Evolutionary conservation across 306 rosid species (phyloP).

Genomic region (Urtica urens): DNA sequence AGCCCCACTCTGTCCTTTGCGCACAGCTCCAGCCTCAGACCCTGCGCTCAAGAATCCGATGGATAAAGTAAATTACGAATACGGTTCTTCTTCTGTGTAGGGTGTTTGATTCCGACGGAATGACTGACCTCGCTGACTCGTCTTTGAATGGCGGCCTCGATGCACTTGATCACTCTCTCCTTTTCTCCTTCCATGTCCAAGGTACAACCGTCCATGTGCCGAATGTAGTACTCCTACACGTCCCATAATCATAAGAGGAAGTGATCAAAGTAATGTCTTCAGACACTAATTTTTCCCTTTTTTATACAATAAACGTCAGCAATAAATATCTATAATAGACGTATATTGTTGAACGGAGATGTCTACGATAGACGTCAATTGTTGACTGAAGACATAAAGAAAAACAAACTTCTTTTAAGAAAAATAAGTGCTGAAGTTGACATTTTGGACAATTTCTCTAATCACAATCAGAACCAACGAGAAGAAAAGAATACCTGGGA

Average conservation of each 20-base stretch:
- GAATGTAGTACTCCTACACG: conserved; percentile 68
- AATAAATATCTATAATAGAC: too few relatives aligned
- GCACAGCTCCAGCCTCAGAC: conserved; percentile 64
- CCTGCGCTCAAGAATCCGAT: conserved; percentile 22
- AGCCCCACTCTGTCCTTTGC: conserved; percentile 71
- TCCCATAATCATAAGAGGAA: too few relatives aligned
- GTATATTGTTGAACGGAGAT: too few relatives aligned
- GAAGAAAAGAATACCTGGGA: conserved; percentile 75
- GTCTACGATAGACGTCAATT: too few relatives aligned
- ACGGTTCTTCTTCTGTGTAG: neutral
- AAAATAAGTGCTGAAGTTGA: too few relatives aligned
- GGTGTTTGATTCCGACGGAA: neutral
- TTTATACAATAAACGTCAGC: too few relatives aligned
- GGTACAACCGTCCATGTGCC: conserved; percentile 85
- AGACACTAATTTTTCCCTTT: too few relatives aligned
- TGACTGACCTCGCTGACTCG: conserved; percentile 73
- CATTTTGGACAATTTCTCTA: too few relatives aligned
- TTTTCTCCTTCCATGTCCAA: conserved; percentile 81
- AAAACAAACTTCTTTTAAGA: too few relatives aligned
- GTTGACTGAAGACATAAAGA: too few relatives aligned
- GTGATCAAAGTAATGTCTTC: too few relatives aligned
- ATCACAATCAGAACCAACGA: too few relatives aligned
- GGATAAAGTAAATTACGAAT: neutral
- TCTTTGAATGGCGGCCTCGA: conserved; percentile 85
- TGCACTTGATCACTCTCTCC: conserved; percentile 77